Percentiles rank a stretch among this genome's conserved stretches.
phyloP scores from a whole-genome alignment of 148 eudicot genomes.

The Dianthus caryophyllus region DNA sequence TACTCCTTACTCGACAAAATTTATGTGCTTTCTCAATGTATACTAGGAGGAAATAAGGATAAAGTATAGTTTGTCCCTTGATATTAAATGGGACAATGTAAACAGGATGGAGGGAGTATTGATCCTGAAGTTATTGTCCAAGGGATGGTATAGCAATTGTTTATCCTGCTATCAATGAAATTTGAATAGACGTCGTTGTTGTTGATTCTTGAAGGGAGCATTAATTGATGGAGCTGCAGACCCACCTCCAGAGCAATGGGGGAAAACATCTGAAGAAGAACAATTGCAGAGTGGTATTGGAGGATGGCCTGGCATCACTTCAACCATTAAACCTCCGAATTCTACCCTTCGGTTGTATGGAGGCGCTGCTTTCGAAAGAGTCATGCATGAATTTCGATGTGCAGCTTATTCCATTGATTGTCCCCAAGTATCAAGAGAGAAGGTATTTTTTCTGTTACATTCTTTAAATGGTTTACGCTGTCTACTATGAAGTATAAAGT shows the following conservation, averaged over 20 bases:
- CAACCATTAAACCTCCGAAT: conserved; percentile 76
- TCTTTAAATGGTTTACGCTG: neutral
- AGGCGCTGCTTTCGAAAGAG: conserved; percentile 98
- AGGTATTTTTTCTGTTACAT: conserved; percentile 35
- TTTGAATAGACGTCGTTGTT: neutral
- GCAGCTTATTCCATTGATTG: conserved; percentile 96
- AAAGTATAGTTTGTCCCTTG: too few relatives aligned
- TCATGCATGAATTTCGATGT: conserved; percentile 92
- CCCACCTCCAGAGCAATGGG: conserved; percentile 97
- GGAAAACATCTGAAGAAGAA: conserved; percentile 89
- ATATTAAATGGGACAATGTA: too few relatives aligned
- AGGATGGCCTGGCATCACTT: conserved; percentile 85
- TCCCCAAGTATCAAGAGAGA: conserved; percentile 89
- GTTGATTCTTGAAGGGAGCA: conserved; percentile 50
- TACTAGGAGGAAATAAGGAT: too few relatives aligned
- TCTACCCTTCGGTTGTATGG: conserved; percentile 84
- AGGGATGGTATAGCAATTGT: neutral
- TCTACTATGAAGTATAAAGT: neutral
- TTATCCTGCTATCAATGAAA: neutral
- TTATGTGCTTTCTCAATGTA: too few relatives aligned
- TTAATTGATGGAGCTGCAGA: conserved; percentile 95
- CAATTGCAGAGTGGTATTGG: conserved; percentile 83
- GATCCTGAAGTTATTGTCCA: neutral
- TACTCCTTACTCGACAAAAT: too few relatives aligned
- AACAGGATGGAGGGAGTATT: too few relatives aligned